These are phyloP conservation scores for Curvularia spicifera DNA, from an alignment of 2,329 filamentous ascomycete species.

Conservation along the genomic window DNA sequence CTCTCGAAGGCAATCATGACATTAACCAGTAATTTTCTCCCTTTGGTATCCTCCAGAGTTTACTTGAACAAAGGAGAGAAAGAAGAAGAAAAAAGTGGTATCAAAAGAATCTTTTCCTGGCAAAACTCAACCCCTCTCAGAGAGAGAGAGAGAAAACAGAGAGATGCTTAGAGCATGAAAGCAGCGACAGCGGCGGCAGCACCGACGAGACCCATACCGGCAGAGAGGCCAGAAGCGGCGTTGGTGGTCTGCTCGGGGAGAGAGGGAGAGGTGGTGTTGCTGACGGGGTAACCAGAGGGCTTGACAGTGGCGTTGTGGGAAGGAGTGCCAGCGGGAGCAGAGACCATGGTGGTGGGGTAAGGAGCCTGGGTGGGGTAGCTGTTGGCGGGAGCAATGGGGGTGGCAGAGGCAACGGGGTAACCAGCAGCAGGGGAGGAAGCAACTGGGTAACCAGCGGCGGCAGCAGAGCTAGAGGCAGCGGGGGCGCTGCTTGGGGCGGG, in stretches of 20 bases:
- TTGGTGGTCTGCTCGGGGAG: slow-evolving; percentile 40
- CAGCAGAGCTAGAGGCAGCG: slow-evolving; percentile 18
- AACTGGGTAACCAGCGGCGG: slow-evolving; percentile 1
- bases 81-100: background rate
- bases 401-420: slow-evolving; percentile 20
- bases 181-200: slow-evolving; percentile 50
- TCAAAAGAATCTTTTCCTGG: background rate
- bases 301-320: slow-evolving; percentile 38
- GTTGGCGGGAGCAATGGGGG: background rate
- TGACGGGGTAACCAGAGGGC: slow-evolving; percentile 41
- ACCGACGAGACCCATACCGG: slow-evolving; percentile 50
- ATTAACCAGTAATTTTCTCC: background rate
- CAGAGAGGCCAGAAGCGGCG: slow-evolving; percentile 41
- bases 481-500: slow-evolving; percentile 6
- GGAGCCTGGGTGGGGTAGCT: slow-evolving; percentile 10
- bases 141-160: background rate
- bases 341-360: slow-evolving; percentile 22
- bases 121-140: background rate
- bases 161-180: slow-evolving; percentile 46
- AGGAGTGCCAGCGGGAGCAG: slow-evolving; percentile 6
- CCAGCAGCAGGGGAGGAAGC: slow-evolving; percentile 16
- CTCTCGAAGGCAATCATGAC: slow-evolving; percentile 1
- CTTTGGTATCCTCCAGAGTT: background rate
- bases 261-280: slow-evolving; percentile 31
- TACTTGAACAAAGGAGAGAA: background rate